A percentile compares a stretch with the other conserved stretches of the same genome.
phyloP scores from a whole-genome alignment of 2,329 filamentous ascomycete genomes.

The Xylaria sp. region DNA sequence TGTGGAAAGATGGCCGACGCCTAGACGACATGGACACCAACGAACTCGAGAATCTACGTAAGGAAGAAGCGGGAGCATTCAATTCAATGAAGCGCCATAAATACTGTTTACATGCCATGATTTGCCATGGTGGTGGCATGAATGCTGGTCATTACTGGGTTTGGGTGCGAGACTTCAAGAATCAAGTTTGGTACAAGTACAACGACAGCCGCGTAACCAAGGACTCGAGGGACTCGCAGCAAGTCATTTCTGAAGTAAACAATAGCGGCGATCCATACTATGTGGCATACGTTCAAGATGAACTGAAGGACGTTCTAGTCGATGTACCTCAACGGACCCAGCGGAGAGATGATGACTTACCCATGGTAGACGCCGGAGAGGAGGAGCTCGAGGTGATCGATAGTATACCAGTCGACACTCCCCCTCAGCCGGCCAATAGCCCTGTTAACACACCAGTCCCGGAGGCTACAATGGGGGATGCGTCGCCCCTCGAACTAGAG shows the following conservation, averaged over 20 bases:
- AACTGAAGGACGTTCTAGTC: constrained; percentile 66
- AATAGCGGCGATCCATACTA: constrained; percentile 82
- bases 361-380: constrained; percentile 28
- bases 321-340: constrained; percentile 56
- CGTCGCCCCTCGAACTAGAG: constrained; percentile 4
- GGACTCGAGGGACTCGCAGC: constrained; percentile 68
- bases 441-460: constrained; percentile 22
- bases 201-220: constrained; percentile 87
- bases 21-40: constrained; percentile 57
- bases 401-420: constrained; percentile 43
- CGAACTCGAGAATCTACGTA: constrained; percentile 56
- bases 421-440: constrained; percentile 32
- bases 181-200: constrained; percentile 88
- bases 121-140: constrained; percentile 84
- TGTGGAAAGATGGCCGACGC: constrained; percentile 38
- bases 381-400: constrained; percentile 48
- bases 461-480: constrained; percentile 28
- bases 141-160: constrained; percentile 94
- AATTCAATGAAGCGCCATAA: constrained; percentile 71
- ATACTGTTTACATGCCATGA: constrained; percentile 90
- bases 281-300: constrained; percentile 82
- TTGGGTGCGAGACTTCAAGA: constrained; percentile 90
- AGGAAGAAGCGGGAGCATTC: constrained; percentile 65
- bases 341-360: constrained; percentile 14
- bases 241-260: constrained; percentile 76